Conservation (phyloP, 2,329 filamentous ascomycete species). For the Botryosphaeria agaves region DNA sequence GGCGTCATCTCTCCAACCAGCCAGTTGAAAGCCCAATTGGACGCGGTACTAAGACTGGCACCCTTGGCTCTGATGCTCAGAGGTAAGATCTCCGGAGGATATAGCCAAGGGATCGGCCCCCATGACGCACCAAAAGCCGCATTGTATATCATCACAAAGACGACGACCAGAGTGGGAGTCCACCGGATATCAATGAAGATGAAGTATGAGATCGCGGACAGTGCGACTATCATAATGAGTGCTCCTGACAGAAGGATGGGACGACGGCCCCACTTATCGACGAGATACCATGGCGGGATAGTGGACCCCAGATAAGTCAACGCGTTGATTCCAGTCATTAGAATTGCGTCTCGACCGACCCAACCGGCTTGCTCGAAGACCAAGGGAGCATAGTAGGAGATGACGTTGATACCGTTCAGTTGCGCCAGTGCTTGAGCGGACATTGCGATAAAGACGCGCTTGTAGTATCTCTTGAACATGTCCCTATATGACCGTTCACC, state of each 20-base stretch:
- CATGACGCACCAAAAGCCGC: conserved; percentile 94
- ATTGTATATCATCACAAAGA: conserved; percentile 98
- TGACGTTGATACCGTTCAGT: conserved; percentile 97
- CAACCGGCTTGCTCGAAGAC: conserved; percentile 97
- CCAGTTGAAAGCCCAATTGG: conserved; percentile 99
- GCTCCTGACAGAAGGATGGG: conserved; percentile 82
- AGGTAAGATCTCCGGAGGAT: conserved; percentile 95
- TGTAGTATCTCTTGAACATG: conserved; percentile 88
- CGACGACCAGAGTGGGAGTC: conserved; percentile 72
- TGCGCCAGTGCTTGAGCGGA: conserved; percentile 91
- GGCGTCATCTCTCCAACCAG: conserved; percentile 91
- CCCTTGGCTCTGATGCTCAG: conserved; percentile 95
- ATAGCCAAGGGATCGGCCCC: conserved; percentile 96
- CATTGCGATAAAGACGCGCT: conserved; percentile 95
- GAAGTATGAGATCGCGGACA: conserved; percentile 88
- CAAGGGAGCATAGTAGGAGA: conserved; percentile 93
- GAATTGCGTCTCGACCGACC: conserved; percentile 72
- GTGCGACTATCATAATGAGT: conserved; percentile 70
- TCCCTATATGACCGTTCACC: conserved; percentile 81
- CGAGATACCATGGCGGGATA: conserved; percentile 91
- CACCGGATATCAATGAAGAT: conserved; percentile 66
- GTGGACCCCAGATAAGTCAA: conserved; percentile 84
- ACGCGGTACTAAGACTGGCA: conserved; percentile 84
- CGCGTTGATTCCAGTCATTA: conserved; percentile 95
- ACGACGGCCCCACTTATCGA: conserved; percentile 79